These are phyloP conservation scores for Benincasa hispida DNA, from an alignment of 306 rosid species.

Conservation along the genomic window DNA sequence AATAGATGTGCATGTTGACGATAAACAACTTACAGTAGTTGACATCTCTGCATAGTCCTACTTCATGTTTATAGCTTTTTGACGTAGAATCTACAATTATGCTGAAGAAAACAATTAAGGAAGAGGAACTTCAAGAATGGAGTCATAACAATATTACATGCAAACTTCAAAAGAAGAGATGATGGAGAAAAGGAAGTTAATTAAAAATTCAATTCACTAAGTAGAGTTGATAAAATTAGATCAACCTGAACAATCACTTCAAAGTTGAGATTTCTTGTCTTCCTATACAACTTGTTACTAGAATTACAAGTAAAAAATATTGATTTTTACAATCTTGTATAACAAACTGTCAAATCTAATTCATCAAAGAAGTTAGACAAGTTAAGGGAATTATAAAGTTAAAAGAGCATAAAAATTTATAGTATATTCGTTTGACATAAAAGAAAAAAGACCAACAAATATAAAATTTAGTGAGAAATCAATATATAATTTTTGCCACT, in stretches of 20 bases:
- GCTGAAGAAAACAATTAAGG: conserved; percentile 67
- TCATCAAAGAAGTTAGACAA: background rate
- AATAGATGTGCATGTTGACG: background rate
- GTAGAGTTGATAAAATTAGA: conserved; percentile 22
- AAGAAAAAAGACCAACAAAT: background rate
- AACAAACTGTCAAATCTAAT: background rate
- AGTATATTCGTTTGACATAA: background rate
- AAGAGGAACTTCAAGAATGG: conserved; percentile 28
- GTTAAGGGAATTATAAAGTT: background rate
- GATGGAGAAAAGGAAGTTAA: background rate
- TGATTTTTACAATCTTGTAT: background rate
- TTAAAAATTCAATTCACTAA: background rate
- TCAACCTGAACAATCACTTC: conserved; percentile 99
- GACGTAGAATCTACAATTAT: conserved; percentile 92
- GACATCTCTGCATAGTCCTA: conserved; percentile 93
- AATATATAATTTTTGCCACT: background rate
- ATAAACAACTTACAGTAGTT: conserved; percentile 54
- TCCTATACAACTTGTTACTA: conserved; percentile 97
- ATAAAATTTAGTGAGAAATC: background rate
- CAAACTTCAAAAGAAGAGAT: conserved; percentile 11
- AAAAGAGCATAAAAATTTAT: background rate
- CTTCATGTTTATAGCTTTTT: conserved; percentile 96
- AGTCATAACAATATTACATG: background rate
- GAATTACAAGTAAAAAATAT: conserved; percentile 12
- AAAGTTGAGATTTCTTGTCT: conserved; percentile 93